Base-by-base conservation (phyloP, 306 rosid species). In the Fagus sylvatica region DNA sequence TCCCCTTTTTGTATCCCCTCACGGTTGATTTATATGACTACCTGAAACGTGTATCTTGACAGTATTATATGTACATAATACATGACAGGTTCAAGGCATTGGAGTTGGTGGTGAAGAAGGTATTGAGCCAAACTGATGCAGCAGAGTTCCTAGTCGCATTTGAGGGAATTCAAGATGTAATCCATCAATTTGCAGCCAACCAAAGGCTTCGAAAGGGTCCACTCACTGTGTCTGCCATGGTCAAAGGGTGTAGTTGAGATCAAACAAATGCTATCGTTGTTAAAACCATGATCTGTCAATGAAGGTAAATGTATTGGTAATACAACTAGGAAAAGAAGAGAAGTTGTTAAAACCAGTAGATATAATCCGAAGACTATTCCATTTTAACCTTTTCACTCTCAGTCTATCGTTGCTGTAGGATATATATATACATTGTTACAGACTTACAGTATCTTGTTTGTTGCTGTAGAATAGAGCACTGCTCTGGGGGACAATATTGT, bases 91-190 rank as follows among this genome's bases (percentile, higher is more conserved):
- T 79, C 72, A 86, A 74, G 81, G 85, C 80, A 40, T 46, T 80
- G 74, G 89, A 83, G 60, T 68, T 80, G 85, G 85, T 83, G 36
- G 69, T 86, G 65, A 86, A 83, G 85, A 86, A 78, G 81, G 73
- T 86, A 10, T 71, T 86, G 70, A 83, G 67, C 56, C 74, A 74
- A 56, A 65, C 67, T 46, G 81, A 83, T n/a, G 87, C 85, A 39
- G 85, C 87, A 9, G 89, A 83, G 76, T 86, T 83, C 74, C 48
- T 86, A 9, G 85, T 83, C 39, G 85, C 85, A 34, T 86, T 86
- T 12, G 85, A 86, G 76, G 87, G 84, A 74, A 83, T 83, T 74
- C 87, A 80, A 80, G 85, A 80, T 56, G 37, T 73, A 36, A 77
- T 83, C 66, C 89, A 83, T 54, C 83, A 70, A 83, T 40, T 74